Conservation (phyloP, 2,329 filamentous ascomycete genomes). For the Cryphonectria parasitica region DNA sequence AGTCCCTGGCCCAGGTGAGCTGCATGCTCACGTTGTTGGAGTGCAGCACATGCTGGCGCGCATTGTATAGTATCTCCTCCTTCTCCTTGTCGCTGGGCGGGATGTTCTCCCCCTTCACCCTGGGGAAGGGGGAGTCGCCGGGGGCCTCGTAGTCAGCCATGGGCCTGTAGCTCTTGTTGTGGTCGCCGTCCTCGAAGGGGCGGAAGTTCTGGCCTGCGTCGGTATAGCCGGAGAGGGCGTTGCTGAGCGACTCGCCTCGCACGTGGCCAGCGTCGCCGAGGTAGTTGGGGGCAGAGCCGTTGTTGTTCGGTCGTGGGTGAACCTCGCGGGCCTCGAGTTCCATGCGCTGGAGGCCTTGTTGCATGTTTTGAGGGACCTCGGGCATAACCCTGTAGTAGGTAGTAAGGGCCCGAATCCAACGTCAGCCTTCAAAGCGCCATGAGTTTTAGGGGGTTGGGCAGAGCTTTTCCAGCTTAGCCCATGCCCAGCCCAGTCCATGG, state of each 20-base stretch:
- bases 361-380: slow-evolving; percentile 95
- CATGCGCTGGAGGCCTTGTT: slow-evolving; percentile 88
- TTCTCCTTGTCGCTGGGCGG: slow-evolving; percentile 94
- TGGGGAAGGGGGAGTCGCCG: slow-evolving; percentile 90
- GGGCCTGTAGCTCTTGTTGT: slow-evolving; percentile 41
- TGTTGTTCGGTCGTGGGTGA: slow-evolving; percentile 41
- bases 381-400: slow-evolving; percentile 75
- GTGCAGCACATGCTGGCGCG: slow-evolving; percentile 80
- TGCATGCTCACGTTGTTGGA: slow-evolving; percentile 97
- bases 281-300: slow-evolving; percentile 37
- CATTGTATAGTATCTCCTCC: slow-evolving; percentile 85
- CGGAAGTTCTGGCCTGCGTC: slow-evolving; percentile 40
- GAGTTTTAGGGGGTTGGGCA: slow-evolving; percentile 18
- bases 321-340: slow-evolving; percentile 74
- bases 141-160: slow-evolving; percentile 61
- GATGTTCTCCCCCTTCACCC: slow-evolving; percentile 83
- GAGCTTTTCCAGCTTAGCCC: neutral
- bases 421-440: slow-evolving; percentile 42
- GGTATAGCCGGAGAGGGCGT: slow-evolving; percentile 40
- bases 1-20: slow-evolving; percentile 93
- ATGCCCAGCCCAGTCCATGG: neutral
- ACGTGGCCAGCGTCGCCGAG: slow-evolving; percentile 37
- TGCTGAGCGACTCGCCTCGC: slow-evolving; percentile 51
- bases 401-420: slow-evolving; percentile 38
- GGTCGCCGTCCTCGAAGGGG: slow-evolving; percentile 48